These are phyloP conservation scores for Alternaria tenuissima DNA, from an alignment of 2,329 filamentous ascomycete species.

Conservation along the genomic window DNA sequence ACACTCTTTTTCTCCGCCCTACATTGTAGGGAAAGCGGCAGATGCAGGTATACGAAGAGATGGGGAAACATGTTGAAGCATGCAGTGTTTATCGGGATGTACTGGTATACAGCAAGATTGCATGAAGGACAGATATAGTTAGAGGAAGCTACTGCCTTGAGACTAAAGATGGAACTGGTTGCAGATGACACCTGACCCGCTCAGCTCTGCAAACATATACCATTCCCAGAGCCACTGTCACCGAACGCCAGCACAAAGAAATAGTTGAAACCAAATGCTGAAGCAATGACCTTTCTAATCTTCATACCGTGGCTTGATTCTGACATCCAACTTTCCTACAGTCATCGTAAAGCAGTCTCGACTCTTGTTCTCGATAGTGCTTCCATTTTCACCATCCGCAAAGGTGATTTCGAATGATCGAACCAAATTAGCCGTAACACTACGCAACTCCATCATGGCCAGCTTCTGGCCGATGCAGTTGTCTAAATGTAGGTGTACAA, in stretches of 20 bases:
- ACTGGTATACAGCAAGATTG: neutral
- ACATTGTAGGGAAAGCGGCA: neutral
- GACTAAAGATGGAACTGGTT: neutral
- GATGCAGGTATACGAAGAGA: neutral
- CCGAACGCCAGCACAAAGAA: too few species aligned
- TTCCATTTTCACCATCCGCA: slow-evolving; percentile 38
- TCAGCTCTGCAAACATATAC: neutral
- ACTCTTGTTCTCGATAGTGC: slow-evolving; percentile 28
- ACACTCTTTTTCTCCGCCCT: neutral
- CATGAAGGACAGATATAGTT: neutral
- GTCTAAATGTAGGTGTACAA: slow-evolving; percentile 42
- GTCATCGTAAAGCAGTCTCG: slow-evolving; percentile 42
- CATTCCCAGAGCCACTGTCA: neutral
- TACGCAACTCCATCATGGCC: slow-evolving; percentile 71
- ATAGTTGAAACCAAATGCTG: neutral
- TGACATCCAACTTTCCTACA: slow-evolving; percentile 42
- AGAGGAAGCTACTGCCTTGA: neutral
- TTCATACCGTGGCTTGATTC: slow-evolving; percentile 1
- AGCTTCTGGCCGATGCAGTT: slow-evolving; percentile 75
- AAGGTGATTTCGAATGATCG: slow-evolving; percentile 65
- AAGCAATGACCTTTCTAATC: neutral
- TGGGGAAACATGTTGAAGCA: neutral
- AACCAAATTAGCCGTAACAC: slow-evolving; percentile 66
- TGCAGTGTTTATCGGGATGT: neutral
- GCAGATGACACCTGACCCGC: neutral